Evolutionary conservation across 352 stramenopile species (phyloP), one percentile per base, ranked within the genome.

Genomic region (Globisporangium ultimum): DNA sequence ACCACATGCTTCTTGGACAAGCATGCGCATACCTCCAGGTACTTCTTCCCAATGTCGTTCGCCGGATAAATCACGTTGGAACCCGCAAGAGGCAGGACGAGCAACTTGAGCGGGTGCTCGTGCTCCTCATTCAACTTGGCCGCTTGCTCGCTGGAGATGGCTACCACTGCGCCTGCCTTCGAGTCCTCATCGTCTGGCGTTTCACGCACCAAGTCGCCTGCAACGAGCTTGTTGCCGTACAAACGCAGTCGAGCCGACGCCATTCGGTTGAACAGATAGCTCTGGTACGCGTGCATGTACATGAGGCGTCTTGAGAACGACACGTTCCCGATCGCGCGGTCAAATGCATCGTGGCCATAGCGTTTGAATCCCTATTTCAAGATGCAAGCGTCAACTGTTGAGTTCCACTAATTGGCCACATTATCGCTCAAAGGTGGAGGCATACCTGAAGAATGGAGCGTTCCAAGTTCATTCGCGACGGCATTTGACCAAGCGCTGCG

Each of bases 221-320:
- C 72, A 0, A 91, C 68, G 20, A 86, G 57, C 2, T 72, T 63
- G 1, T 42, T 18, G 21, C 76, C 78, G 24, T 74, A 72, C 11
- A 67, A 34, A 22, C 55, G 51, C 50, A 93, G 57, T 9, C 81
- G 76, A 43, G 71, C 67, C 8, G 80, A 90, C 3, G 69, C 81
- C 43, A 89, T 72, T 17, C 49, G 51, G 62, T 91, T 91, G 61
- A 93, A 93, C 21, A 91, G 40, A 49, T 74, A 83, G 60, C 81
- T 93, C 48, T 93, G 84, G 60, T 89, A 91, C 51, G 81, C 76
- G 54, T 93, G 84, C 45, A 91, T 66, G 55, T 80, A 91, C 76
- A 93, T 85, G 11, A 80, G 55, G 0, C 81, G 84, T 12, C 81
- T 78, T 18, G 74, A 71, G 48, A 86, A 89, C 14, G 80, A 61